Evolutionary conservation across 2,329 filamentous ascomycete species (phyloP), one percentile per base, ranked within the genome.

Genomic region (Talaromyces sp.): DNA sequence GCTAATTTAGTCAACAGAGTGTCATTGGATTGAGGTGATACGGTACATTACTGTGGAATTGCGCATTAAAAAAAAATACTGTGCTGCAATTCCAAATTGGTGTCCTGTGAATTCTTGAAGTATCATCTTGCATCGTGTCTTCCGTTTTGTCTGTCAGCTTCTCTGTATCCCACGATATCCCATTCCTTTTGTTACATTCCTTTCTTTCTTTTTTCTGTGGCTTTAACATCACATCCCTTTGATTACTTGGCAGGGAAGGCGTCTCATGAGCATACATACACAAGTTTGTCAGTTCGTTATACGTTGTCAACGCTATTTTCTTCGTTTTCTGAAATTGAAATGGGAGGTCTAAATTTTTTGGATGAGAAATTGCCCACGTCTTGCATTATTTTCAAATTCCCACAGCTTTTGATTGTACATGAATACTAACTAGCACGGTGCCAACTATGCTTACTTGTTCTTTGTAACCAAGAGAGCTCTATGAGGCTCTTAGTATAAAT

Each of bases 1-100:
- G 28, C 52, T 59, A 51, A 40, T 36, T 28, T 28, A 7, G 6
- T 51, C 10, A 44, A 56, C 68, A 84, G 91, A 95, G 91, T 74
- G 91, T 95, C 60, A 95, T 96, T 75, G 91, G 91, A 61, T 82
- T 96, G 68, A 89, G 91, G 74, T 77, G 69, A 69, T 66, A 28
- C 14, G 18, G 23, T 27, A 36, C 18, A 28, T 30, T 18, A 5
- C 36, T 23, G 12, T 40, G 14, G n/a, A 9, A n/a, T 16, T 40
- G 10, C 34, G 28, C 16, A 56, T 42, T n/a, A 5, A 40, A 56
- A 14, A 23, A 40, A 27, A 27, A 40, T 31, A 7, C 31, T 8
- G 4, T 47, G 16, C 42, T 18, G 50, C 18, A 6, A 18, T 47
- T 9, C 27, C 23, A 8, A 28, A n/a, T 31, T 31, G 27, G 50